Base-by-base conservation (phyloP, 1,139 yeast genomes). In the Pichia sp. region DNA sequence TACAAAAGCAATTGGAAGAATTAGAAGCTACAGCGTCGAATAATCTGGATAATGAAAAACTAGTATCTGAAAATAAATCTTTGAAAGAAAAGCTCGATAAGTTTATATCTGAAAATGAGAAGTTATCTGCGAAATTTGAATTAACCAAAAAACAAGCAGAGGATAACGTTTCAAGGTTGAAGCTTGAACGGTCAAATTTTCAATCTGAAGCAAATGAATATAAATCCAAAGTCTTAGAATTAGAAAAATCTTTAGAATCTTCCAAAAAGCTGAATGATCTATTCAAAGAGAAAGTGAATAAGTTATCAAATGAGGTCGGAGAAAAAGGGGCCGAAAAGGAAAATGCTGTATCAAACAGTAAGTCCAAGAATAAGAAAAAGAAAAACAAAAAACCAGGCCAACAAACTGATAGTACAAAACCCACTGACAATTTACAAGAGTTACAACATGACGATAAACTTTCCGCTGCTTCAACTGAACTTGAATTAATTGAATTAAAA, bases 401-500 rank as follows among this genome's bases (percentile, higher is more conserved):
- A 30, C 7, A 7, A 26, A 30, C 10, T 6, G 22, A 6, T 16
- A n/a, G 9, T 6, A 16, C 20, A 20, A 10, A n/a, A n/a, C n/a
- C n/a, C n/a, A n/a, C n/a, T n/a, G n/a, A n/a, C n/a, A n/a, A n/a
- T n/a, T n/a, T n/a, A n/a, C n/a, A n/a, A n/a, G n/a, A n/a, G n/a
- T n/a, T n/a, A n/a, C n/a, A 24, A 35, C 45, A 46, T 31, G 23
- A 30, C 5, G 29, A 31, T 1, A 40, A 41, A 16, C 7, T 39
- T 24, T 38, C 43, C 7, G 24, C 6, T 28, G 12, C 27, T 6
- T 27, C 37, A 20, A 7, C 29, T 12, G 50, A 43, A 3, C 22
- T 42, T 16, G 62, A 58, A 24, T 34, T 55, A 3, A 52, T 56
- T 29, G 61, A 56, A 29, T 47, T 63, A 1, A 53, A 58, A 31